A percentile compares a stretch with the other conserved stretches of the same genome.
Conservation (phyloP, 1,284 basidiomycete genomes). For the Porodaedalea pini region DNA sequence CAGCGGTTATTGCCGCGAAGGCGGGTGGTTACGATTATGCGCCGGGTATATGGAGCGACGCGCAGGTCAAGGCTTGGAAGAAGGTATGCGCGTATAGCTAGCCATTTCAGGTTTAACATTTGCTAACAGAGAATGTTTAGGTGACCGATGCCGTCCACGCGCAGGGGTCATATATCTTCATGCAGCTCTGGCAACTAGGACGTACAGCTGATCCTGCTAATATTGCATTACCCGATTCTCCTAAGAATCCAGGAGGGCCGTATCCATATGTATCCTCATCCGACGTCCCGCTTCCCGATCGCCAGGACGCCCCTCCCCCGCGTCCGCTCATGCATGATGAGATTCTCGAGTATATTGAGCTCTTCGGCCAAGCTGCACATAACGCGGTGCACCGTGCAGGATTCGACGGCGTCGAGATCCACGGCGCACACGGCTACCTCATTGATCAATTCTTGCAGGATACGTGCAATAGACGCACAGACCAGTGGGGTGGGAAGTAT, state of each 20-base stretch:
- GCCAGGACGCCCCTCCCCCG: conserved; percentile 25
- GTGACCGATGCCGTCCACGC: too few relatives aligned
- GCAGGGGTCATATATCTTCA: conserved; percentile 36
- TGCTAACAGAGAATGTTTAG: too few relatives aligned
- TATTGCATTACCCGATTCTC: conserved; percentile 21
- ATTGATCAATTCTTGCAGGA: conserved; percentile 40
- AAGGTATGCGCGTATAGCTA: too few relatives aligned
- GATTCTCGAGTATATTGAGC: conserved; percentile 8
- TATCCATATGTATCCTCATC: conserved; percentile 41
- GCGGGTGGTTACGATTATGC: too few relatives aligned
- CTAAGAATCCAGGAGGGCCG: conserved; percentile 27
- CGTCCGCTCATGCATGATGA: conserved; percentile 26
- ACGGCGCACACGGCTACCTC: conserved; percentile 40
- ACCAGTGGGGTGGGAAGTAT: conserved; percentile 57
- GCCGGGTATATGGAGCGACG: too few relatives aligned
- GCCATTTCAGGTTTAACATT: too few relatives aligned
- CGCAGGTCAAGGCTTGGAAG: too few relatives aligned
- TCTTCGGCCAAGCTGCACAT: conserved; percentile 16
- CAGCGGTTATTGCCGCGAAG: too few relatives aligned
- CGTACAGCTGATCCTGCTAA: conserved; percentile 32
- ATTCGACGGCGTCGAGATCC: conserved; percentile 47
- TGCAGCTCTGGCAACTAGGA: conserved; percentile 46
- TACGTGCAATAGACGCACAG: conserved; percentile 49
- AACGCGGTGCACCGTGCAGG: conserved; percentile 34
- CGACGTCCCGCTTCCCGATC: conserved; percentile 38